These are phyloP conservation scores for Bjerkandera adusta DNA, from an alignment of 1,284 basidiomycete genomes.

Conservation along the genomic window DNA sequence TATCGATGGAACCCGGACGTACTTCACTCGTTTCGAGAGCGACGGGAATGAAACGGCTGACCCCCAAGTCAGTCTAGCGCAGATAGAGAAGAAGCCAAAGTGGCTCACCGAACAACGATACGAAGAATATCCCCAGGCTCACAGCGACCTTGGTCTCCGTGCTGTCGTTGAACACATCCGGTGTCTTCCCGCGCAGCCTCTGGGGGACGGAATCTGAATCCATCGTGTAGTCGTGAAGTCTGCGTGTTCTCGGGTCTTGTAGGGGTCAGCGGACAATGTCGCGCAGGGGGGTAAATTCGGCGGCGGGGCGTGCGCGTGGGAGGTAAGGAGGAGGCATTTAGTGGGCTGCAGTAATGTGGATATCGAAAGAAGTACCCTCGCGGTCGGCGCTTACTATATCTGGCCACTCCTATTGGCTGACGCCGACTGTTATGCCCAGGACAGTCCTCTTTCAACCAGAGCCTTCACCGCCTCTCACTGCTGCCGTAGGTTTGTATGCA, in stretches of 20 bases:
- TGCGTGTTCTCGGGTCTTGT: too few relatives aligned
- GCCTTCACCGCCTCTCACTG: too few relatives aligned
- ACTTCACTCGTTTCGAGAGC: constrained; percentile 50
- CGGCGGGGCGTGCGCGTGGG: neutral
- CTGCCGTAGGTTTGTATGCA: too few relatives aligned
- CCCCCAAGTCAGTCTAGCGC: too few relatives aligned
- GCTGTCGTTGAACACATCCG: neutral
- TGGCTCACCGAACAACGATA: constrained; percentile 36
- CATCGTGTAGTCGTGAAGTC: too few relatives aligned
- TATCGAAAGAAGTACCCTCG: neutral
- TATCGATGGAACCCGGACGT: constrained; percentile 58
- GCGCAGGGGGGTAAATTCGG: neutral
- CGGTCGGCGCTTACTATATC: neutral
- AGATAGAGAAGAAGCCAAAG: neutral
- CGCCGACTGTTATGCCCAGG: too few relatives aligned
- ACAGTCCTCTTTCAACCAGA: too few relatives aligned
- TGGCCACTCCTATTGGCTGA: neutral
- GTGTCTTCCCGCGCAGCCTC: neutral
- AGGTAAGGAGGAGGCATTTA: neutral
- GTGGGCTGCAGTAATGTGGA: neutral
- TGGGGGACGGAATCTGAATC: too few relatives aligned
- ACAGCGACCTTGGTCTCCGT: constrained; percentile 18
- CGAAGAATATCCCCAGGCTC: constrained; percentile 32
- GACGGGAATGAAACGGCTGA: constrained; percentile 73
- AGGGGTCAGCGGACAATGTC: too few relatives aligned